These are phyloP conservation scores for Phytopythium helicoides DNA, from an alignment of 352 stramenopile species.

Conservation along the genomic window DNA sequence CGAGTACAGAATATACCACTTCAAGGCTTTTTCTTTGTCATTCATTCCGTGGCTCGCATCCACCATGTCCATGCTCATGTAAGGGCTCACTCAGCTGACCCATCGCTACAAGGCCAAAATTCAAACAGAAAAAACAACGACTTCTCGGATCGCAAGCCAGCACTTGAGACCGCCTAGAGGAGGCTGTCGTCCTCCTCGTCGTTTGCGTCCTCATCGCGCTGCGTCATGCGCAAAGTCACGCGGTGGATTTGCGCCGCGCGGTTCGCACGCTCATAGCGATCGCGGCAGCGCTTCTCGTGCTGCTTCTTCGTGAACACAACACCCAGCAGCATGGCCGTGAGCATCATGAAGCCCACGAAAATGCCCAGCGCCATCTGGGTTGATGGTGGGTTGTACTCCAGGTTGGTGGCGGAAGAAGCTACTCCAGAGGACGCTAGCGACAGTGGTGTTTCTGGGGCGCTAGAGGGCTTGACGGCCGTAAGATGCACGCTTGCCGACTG, in stretches of 20 bases:
- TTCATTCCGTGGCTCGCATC: too few relatives aligned
- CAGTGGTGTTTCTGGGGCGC: neutral
- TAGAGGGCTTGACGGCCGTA: slow-evolving; percentile 15
- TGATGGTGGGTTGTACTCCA: slow-evolving; percentile 46
- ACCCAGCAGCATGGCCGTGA: slow-evolving; percentile 61
- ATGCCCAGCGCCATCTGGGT: slow-evolving; percentile 60
- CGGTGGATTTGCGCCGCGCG: slow-evolving; percentile 66
- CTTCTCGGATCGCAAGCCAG: neutral
- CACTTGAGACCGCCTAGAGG: slow-evolving; percentile 30
- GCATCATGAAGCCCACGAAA: slow-evolving; percentile 45
- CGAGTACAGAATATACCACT: neutral
- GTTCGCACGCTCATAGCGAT: slow-evolving; percentile 55
- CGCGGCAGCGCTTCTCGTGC: slow-evolving; percentile 52
- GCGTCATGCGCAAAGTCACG: slow-evolving; percentile 72
- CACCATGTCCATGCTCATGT: too few relatives aligned
- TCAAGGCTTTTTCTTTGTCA: too few relatives aligned
- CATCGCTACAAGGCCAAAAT: slow-evolving; percentile 1
- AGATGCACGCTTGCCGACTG: slow-evolving; percentile 29
- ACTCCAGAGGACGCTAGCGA: slow-evolving; percentile 1
- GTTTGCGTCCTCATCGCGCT: slow-evolving; percentile 41
- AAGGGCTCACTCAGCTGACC: neutral
- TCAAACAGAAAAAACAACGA: slow-evolving; percentile 6
- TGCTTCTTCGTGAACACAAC: slow-evolving; percentile 56
- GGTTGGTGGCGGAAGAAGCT: neutral
- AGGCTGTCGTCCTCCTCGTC: slow-evolving; percentile 59